Conservation (phyloP, 208 protist species). For the Trichomonas vaginalis region DNA sequence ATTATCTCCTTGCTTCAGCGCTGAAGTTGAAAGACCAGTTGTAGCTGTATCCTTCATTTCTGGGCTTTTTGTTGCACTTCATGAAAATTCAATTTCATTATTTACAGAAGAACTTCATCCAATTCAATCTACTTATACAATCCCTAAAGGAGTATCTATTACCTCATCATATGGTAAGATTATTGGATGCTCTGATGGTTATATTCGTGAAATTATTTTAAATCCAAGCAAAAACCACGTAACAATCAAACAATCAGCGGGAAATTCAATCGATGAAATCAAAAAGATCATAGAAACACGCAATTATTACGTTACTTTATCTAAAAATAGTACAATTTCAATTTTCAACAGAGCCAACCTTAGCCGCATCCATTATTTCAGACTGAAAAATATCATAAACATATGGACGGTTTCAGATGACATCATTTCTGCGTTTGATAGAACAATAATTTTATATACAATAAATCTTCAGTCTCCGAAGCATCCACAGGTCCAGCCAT, state of each 20-base stretch:
- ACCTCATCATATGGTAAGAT: neutral
- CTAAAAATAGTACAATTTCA: neutral
- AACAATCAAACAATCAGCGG: neutral
- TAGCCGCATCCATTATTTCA: neutral
- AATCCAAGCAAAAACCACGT: neutral
- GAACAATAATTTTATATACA: neutral
- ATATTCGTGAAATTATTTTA: neutral
- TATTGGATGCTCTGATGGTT: neutral
- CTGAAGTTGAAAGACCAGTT: neutral
- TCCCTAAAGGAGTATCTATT: neutral
- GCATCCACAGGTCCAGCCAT: neutral
- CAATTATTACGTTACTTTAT: neutral
- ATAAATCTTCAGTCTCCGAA: neutral
- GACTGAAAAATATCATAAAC: neutral
- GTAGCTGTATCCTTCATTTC: neutral
- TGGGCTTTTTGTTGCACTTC: neutral
- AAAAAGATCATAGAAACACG: neutral
- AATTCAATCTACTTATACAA: neutral
- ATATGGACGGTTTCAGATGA: neutral
- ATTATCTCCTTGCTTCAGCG: neutral
- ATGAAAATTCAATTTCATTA: neutral
- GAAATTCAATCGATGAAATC: neutral
- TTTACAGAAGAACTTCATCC: neutral
- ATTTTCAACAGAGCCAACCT: neutral
- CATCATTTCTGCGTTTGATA: neutral